Base-by-base conservation (phyloP, 768 basidiomycete species). In the Pleurotus platypus region DNA sequence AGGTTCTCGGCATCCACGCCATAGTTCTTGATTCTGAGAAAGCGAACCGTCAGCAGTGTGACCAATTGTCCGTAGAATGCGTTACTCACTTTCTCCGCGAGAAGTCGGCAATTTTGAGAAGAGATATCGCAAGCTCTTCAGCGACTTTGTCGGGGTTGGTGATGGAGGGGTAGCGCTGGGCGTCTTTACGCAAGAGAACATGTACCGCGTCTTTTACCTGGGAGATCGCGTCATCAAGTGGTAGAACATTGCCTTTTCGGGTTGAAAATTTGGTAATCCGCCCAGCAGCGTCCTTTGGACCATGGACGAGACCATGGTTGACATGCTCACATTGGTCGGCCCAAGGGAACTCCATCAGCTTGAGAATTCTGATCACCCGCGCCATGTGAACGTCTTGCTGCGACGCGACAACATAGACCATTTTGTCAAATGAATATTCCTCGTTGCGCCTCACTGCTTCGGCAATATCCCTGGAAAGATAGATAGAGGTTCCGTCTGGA, bases 391-490 rank as follows among this genome's bases (percentile, higher is more conserved):
- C 48, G 35, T 58, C 59, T 26, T 60, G 59, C 46, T 72, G 69
- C 24, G 68, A 62, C 6, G 70, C 71, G 24, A 74, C 69, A 58
- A 77, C 75, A 62, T 76, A 77, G 63, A 80, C 70, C 71, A 78
- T 76, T 69, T 86, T 85, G 77, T 91, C 86, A 60, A 89, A 89
- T 37, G 82, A 73, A 72, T 86, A 87, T 64, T 82, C 79, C 57
- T 86, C 79, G 70, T 77, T 85, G 55, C 89, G 81, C 69, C 89
- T 84, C 57, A 80, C 78, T 1, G 89, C 87, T 4, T 83, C 90
- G 49, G 82, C 89, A 47, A 91, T 84, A 66, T 91, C 89, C 13
- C 89, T 84, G 5, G 85, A 85, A 46, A 89, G 78, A 68, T 89
- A 89, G 43, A 75, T 75, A 11, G 70, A 65, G 2, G 74, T 75